phyloP scores from a whole-genome alignment of 1,284 basidiomycete genomes.

The Ustilago esculenta region DNA sequence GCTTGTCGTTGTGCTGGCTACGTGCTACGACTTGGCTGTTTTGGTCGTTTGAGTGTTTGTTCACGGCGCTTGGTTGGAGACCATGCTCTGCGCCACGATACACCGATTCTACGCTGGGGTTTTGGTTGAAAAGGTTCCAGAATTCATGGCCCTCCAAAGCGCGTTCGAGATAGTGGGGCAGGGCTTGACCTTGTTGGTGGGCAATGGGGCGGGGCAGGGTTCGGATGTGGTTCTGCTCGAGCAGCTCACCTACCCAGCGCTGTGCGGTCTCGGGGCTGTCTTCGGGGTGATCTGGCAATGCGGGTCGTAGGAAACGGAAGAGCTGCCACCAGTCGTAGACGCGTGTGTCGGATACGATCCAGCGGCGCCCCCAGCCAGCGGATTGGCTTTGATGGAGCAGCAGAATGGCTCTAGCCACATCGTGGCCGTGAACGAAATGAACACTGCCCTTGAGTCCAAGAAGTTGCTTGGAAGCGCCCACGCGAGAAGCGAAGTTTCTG shows the following conservation, averaged over 20 bases:
- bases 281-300: slow-evolving; percentile 32
- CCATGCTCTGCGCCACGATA: slow-evolving; percentile 32
- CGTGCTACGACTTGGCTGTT: not conserved
- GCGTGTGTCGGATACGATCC: slow-evolving; percentile 52
- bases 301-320: slow-evolving; percentile 34
- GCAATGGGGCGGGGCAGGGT: slow-evolving; percentile 45
- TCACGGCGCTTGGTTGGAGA: not conserved
- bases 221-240: slow-evolving; percentile 23
- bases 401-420: slow-evolving; percentile 53
- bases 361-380: slow-evolving; percentile 44
- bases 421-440: slow-evolving; percentile 57
- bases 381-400: slow-evolving; percentile 32
- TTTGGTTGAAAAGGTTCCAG: slow-evolving; percentile 36
- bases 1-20: slow-evolving; percentile 7
- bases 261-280: slow-evolving; percentile 31
- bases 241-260: slow-evolving; percentile 40
- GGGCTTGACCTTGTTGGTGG: slow-evolving; percentile 11
- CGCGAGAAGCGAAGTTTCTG: slow-evolving; percentile 42
- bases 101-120: slow-evolving; percentile 25
- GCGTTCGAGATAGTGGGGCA: slow-evolving; percentile 45
- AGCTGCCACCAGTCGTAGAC: slow-evolving; percentile 59
- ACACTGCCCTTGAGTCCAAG: slow-evolving; percentile 47
- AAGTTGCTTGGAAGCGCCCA: slow-evolving; percentile 46
- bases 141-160: slow-evolving; percentile 48
- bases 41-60: not conserved